Conservation (phyloP, 2,329 filamentous ascomycete species). For the Fusarium liriodendri region DNA sequence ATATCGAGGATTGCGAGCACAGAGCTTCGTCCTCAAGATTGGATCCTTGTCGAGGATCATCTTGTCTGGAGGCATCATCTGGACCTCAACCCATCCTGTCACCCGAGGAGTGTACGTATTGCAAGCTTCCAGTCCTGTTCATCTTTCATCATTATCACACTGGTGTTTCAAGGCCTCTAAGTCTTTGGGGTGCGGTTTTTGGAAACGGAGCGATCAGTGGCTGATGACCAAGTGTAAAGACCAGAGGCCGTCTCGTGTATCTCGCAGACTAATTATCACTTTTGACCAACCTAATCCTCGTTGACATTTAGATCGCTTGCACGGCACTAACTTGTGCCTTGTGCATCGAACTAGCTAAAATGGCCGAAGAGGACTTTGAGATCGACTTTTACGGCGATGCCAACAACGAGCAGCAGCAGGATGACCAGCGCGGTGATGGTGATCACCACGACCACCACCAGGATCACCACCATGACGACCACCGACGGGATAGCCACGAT, state of each 20-base stretch:
- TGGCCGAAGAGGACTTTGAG: conserved; percentile 79
- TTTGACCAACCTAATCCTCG: conserved; percentile 23
- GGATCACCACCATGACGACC: conserved; percentile 43
- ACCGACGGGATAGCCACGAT: conserved; percentile 44
- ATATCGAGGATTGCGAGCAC: conserved; percentile 60
- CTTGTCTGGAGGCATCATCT: conserved; percentile 33
- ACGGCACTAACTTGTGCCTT: conserved; percentile 30
- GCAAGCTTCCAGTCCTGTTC: conserved; percentile 55
- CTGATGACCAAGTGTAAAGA: conserved; percentile 43
- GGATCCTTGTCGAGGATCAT: conserved; percentile 37
- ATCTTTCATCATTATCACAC: conserved; percentile 37
- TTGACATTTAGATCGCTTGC: conserved; percentile 16
- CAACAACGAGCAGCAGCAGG: conserved; percentile 57
- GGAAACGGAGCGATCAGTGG: conserved; percentile 36
- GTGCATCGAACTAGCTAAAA: conserved; percentile 48
- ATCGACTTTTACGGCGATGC: conserved; percentile 78
- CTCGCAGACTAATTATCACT: conserved; percentile 45
- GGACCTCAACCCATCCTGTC: conserved; percentile 39
- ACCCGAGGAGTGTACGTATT: conserved; percentile 66
- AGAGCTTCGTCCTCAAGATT: conserved; percentile 72
- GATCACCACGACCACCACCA: conserved; percentile 39
- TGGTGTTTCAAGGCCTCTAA: conserved; percentile 23
- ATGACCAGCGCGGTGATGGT: conserved; percentile 48
- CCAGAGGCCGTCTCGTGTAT: conserved; percentile 42
- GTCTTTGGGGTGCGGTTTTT: conserved; percentile 14